Evolutionary conservation across 495 filamentous ascomycete species (phyloP), one percentile per base, ranked within the genome.

Genomic region (Halenospora varia): DNA sequence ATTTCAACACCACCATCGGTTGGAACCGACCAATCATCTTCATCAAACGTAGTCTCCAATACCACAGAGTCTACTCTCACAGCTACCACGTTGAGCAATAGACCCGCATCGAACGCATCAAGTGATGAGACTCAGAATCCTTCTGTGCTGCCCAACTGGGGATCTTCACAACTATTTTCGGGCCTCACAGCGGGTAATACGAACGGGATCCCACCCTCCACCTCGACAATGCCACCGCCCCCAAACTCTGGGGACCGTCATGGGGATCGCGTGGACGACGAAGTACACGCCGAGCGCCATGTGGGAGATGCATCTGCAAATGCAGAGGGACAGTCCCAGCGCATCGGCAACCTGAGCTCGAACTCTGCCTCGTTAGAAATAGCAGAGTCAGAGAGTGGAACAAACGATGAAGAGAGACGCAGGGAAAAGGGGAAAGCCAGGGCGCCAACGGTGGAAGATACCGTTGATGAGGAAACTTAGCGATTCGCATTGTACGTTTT

Each of bases 381-480:
- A n/a, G 40, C 26, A 13, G 53, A 62, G 29, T 29, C 22, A 39
- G 46, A 48, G 24, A 10, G 11, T 17, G 26, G 24, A 6, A 54
- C 15, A 9, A 15, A 40, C 9, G 22, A 10, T 26, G 47, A 52
- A 20, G 29, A 29, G 17, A 9, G 11, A 15, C 50, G 46, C 9
- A 4, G 40, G 48, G 54, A 52, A 22, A 66, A 60, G 26, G 60
- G 57, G 11, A 66, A 62, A 42, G 56, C 40, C 8, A 63, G 49
- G 40, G 55, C 61, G 39, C 57, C 54, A 8, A 63, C 61, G 19
- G 61, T 66, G 15, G 64, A 66, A 45, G 64, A 66, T 48, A 42
- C 45, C 4, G 55, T 48, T 40, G 64, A 66, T 41, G 61, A 63
- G 18, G 60, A n/a, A n/a, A n/a, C n/a, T n/a, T n/a, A n/a, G n/a